Conservation (phyloP, 2,329 filamentous ascomycete genomes). For the Stagonosporopsis chrysanthemi region DNA sequence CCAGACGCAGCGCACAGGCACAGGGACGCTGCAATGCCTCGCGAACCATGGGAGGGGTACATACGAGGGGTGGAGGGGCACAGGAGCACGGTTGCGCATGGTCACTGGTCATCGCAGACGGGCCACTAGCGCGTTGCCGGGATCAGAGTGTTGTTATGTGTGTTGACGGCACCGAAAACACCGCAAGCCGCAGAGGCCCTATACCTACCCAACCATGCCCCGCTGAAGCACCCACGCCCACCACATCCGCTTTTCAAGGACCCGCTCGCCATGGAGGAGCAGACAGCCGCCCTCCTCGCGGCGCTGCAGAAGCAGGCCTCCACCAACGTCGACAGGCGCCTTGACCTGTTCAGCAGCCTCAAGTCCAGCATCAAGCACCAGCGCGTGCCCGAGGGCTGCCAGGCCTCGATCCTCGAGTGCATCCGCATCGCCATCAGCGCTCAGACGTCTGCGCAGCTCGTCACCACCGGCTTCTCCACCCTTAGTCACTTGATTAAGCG, state of each 20-base stretch:
- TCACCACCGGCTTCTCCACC: slow-evolving; percentile 84
- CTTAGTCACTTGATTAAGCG: slow-evolving; percentile 88
- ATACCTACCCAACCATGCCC: slow-evolving; percentile 10
- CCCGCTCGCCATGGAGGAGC: slow-evolving; percentile 60
- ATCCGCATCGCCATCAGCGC: slow-evolving; percentile 77
- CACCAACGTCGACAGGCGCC: slow-evolving; percentile 72
- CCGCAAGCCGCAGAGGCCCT: neutral
- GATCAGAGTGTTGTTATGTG: slow-evolving; percentile 9
- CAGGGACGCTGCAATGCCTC: neutral
- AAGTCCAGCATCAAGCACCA: slow-evolving; percentile 93
- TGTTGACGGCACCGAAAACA: slow-evolving; percentile 6
- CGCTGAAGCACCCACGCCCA: slow-evolving; percentile 3
- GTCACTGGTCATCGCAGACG: slow-evolving; percentile 5
- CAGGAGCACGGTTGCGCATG: slow-evolving; percentile 14
- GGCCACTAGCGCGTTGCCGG: neutral
- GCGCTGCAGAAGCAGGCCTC: slow-evolving; percentile 68
- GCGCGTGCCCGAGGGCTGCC: slow-evolving; percentile 78
- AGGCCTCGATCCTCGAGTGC: slow-evolving; percentile 81
- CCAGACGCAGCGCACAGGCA: neutral
- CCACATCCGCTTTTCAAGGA: neutral
- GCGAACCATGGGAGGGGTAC: slow-evolving; percentile 6
- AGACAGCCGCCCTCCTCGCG: slow-evolving; percentile 61
- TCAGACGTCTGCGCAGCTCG: slow-evolving; percentile 74
- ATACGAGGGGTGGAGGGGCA: neutral
- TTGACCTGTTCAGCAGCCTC: slow-evolving; percentile 73